Conservation (phyloP, 768 basidiomycete species). For the Lactarius tabidus region DNA sequence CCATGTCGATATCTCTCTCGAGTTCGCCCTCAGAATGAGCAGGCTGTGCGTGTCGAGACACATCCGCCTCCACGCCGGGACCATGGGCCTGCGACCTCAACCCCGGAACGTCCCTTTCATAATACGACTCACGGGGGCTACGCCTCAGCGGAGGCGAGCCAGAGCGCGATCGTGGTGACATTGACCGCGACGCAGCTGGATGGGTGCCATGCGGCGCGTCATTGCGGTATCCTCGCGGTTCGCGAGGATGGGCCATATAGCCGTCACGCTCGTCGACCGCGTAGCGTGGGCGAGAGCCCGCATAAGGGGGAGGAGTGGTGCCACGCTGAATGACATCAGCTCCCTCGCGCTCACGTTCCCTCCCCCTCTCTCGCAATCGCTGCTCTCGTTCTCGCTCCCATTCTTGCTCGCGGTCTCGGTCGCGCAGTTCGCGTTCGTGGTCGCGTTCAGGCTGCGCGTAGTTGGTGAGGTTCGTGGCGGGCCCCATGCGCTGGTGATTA, state of each 20-base stretch:
- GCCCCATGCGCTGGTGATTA: slow-evolving; percentile 64
- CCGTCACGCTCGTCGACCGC: slow-evolving; percentile 25
- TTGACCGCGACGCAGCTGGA: slow-evolving; percentile 22
- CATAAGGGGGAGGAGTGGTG: slow-evolving; percentile 2
- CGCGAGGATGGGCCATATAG: slow-evolving; percentile 19
- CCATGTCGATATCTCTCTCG: slow-evolving; percentile 23
- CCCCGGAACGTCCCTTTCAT: slow-evolving; percentile 15
- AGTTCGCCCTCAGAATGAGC: slow-evolving; percentile 12
- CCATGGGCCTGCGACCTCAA: slow-evolving; percentile 11
- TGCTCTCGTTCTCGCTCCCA: slow-evolving; percentile 36
- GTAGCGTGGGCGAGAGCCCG: slow-evolving; percentile 29
- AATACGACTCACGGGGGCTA: slow-evolving; percentile 18
- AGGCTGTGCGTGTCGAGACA: slow-evolving; percentile 9
- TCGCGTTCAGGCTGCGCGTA: slow-evolving; percentile 47
- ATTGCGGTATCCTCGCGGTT: slow-evolving; percentile 21
- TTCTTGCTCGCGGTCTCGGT: slow-evolving; percentile 36
- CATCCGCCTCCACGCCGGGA: slow-evolving; percentile 7
- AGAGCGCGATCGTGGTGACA: slow-evolving; percentile 24
- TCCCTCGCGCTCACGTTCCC: slow-evolving; percentile 11
- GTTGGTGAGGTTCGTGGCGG: slow-evolving; percentile 51
- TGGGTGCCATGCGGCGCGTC: slow-evolving; percentile 10
- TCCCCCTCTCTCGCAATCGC: slow-evolving; percentile 32
- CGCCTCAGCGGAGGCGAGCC: slow-evolving; percentile 15
- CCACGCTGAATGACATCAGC: slow-evolving; percentile 12
- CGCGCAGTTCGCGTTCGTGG: slow-evolving; percentile 42